Evolutionary conservation across 2,329 filamentous ascomycete species (phyloP).

Genomic region (Cytospora paraplurivora): DNA sequence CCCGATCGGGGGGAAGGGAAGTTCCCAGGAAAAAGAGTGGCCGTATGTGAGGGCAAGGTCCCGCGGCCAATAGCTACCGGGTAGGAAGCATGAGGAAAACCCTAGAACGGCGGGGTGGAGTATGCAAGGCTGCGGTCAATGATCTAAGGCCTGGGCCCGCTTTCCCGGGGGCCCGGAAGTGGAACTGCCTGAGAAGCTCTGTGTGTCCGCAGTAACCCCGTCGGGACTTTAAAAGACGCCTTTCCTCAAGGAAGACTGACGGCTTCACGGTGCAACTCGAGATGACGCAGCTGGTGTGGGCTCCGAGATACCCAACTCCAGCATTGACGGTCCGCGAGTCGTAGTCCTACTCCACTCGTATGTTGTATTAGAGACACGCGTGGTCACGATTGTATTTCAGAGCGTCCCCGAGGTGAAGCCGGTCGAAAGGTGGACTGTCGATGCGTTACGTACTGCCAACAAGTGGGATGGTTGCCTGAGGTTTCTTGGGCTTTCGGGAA

Average conservation of each 20-base stretch:
- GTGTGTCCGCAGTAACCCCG: background rate
- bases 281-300: conserved; percentile 1
- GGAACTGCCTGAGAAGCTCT: background rate
- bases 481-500: background rate
- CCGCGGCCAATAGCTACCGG: conserved; percentile 1
- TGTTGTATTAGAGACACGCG: background rate
- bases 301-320: background rate
- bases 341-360: conserved; percentile 2
- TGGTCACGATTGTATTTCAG: background rate
- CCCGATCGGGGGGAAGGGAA: background rate
- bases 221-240: background rate
- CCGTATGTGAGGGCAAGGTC: background rate
- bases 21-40: background rate
- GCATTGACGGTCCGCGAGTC: background rate
- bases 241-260: background rate
- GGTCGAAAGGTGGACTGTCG: background rate
- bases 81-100: background rate
- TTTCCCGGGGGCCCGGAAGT: background rate
- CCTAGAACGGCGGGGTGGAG: conserved; percentile 1
- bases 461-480: background rate
- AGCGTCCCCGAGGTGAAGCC: background rate
- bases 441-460: conserved; percentile 1
- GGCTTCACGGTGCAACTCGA: conserved; percentile 3
- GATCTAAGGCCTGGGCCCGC: background rate
- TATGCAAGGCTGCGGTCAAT: background rate